Percentiles rank a stretch among this genome's conserved stretches.
phyloP scores from a whole-genome alignment of 2,329 filamentous ascomycete genomes.

The Neonectria ditissima region DNA sequence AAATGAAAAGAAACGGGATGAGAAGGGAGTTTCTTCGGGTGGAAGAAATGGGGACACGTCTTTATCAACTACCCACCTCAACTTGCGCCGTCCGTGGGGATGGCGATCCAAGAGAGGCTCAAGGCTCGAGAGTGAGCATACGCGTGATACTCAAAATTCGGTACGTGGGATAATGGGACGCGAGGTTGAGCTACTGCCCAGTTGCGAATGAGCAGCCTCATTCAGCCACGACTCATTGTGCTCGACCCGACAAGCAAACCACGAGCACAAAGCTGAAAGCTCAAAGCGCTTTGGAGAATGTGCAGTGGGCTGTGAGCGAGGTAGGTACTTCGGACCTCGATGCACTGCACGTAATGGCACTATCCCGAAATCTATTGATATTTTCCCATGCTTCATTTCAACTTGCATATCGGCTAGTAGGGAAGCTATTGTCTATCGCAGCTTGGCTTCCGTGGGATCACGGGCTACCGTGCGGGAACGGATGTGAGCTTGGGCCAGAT shows the following conservation, averaged over 20 bases:
- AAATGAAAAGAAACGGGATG: not conserved
- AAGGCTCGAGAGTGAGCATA: conserved; percentile 10
- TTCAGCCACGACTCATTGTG: conserved; percentile 12
- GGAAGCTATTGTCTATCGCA: conserved; percentile 7
- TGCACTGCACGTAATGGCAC: not conserved
- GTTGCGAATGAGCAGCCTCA: conserved; percentile 9
- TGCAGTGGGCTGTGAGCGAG: not conserved
- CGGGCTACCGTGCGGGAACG: conserved; percentile 1
- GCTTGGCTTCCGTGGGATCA: conserved; percentile 2
- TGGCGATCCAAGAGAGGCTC: conserved; percentile 9
- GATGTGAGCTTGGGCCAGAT: conserved; percentile 12
- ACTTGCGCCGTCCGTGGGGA: not conserved
- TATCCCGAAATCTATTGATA: not conserved
- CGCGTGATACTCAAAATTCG: conserved; percentile 3
- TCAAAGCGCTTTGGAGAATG: not conserved
- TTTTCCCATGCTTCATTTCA: conserved; percentile 38
- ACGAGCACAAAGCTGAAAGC: not conserved
- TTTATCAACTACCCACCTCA: not conserved
- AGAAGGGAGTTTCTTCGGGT: not conserved
- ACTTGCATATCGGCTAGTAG: conserved; percentile 38
- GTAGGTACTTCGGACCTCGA: not conserved
- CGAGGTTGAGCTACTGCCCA: conserved; percentile 18
- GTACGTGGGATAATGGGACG: not conserved
- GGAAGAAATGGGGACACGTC: not conserved
- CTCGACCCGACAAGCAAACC: not conserved